Evolutionary conservation across 495 filamentous ascomycete species (phyloP).

Genomic region (Copromyces sp.): DNA sequence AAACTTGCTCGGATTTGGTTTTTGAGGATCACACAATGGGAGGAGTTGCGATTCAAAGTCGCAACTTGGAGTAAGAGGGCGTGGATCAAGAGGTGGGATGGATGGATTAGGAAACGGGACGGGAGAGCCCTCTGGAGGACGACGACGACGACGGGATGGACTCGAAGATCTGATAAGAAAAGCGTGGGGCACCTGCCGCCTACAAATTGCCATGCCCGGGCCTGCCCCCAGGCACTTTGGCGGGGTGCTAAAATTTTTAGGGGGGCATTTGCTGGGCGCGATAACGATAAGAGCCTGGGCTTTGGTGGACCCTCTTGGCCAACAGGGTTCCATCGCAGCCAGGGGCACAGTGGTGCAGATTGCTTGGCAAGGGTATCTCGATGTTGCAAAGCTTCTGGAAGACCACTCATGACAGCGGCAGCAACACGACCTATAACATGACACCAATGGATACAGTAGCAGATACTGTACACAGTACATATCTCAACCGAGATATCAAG

Average conservation of each 20-base stretch:
- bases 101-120: neutral
- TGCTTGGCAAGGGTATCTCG: neutral
- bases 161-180: neutral
- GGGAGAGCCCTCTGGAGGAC: neutral
- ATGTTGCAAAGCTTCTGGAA: neutral
- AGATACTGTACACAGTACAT: neutral
- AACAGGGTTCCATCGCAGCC: neutral
- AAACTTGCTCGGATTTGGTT: neutral
- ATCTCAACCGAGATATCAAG: neutral
- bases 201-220: neutral
- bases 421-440: neutral
- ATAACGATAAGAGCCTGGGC: conserved; percentile 8
- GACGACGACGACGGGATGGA: neutral
- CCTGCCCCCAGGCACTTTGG: neutral
- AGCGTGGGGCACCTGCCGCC: neutral
- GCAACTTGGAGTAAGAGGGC: neutral
- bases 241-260: conserved; percentile 6
- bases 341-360: neutral
- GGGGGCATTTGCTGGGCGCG: conserved; percentile 3
- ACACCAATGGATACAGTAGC: too few species aligned
- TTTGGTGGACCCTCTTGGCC: neutral
- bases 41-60: neutral
- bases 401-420: neutral
- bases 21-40: neutral
- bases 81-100: conserved; percentile 12